Percentiles rank a stretch among this genome's conserved stretches.
Evolutionary conservation across 2,329 filamentous ascomycete genomes (phyloP).

Genomic region (Aureobasidium musti): DNA sequence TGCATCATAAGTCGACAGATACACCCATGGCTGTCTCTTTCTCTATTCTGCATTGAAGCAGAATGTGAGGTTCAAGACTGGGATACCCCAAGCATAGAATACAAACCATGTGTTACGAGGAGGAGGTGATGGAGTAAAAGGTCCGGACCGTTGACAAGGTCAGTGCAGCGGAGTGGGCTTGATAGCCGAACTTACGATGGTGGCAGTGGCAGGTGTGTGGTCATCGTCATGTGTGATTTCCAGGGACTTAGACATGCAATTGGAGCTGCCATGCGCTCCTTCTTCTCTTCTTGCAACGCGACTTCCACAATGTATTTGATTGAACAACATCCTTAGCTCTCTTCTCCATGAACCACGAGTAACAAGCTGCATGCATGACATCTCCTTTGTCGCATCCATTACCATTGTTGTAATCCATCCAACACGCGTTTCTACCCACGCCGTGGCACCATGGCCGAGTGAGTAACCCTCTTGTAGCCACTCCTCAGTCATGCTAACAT

Average conservation of each 20-base stretch:
- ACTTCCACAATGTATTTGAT: not conserved
- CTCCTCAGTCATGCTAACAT: not conserved
- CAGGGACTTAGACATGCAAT: constrained; percentile 10
- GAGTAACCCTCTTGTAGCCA: not conserved
- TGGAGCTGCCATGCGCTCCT: constrained; percentile 7
- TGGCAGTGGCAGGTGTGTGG: not conserved
- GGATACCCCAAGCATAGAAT: not conserved
- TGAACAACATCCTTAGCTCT: constrained; percentile 9
- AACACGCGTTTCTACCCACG: not conserved
- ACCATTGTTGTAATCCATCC: constrained; percentile 17
- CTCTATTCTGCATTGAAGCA: not conserved
- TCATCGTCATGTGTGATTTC: constrained; percentile 25
- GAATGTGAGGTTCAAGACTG: no score
- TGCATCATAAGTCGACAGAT: no score
- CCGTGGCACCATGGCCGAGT: constrained; percentile 23
- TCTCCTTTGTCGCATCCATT: constrained; percentile 22
- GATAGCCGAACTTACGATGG: not conserved
- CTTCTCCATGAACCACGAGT: constrained; percentile 5
- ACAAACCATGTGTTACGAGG: not conserved
- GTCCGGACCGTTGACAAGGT: constrained; percentile 14
- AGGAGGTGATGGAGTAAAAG: not conserved
- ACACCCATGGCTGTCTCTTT: no score
- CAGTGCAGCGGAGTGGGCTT: constrained; percentile 11
- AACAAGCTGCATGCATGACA: constrained; percentile 10
- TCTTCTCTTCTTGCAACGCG: not conserved